Conservation (phyloP, 2,329 filamentous ascomycete species). For the Dactylonectria estremocensis region DNA sequence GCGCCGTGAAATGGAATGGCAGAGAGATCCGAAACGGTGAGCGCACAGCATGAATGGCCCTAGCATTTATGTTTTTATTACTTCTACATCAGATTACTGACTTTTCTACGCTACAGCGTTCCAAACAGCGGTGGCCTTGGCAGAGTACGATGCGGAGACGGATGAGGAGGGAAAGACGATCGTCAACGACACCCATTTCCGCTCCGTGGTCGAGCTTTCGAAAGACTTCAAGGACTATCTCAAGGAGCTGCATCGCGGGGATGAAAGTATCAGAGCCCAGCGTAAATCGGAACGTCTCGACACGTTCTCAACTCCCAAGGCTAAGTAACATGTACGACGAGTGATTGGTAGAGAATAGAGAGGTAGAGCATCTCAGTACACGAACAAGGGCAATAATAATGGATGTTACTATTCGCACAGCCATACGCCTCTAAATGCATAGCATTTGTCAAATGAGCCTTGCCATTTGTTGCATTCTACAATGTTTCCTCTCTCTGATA, state of each 20-base stretch:
- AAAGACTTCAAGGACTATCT: conserved; percentile 49
- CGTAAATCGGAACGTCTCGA: neutral
- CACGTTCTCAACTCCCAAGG: neutral
- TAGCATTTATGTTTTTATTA: too few relatives aligned
- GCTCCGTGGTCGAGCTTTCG: conserved; percentile 48
- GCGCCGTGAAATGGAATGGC: conserved; percentile 43
- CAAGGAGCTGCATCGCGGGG: conserved; percentile 19
- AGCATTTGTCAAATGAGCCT: too few relatives aligned
- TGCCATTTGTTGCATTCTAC: too few relatives aligned
- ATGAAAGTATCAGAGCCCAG: conserved; percentile 27
- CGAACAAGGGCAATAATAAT: too few relatives aligned
- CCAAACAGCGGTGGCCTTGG: conserved; percentile 52
- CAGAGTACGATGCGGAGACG: conserved; percentile 43
- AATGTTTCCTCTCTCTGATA: too few relatives aligned
- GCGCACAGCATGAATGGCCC: too few relatives aligned
- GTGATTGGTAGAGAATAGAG: too few relatives aligned
- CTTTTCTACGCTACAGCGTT: conserved; percentile 37
- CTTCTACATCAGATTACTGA: neutral
- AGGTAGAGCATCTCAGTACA: neutral
- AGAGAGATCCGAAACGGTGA: conserved; percentile 48
- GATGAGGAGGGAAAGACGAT: conserved; percentile 46
- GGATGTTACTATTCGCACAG: too few relatives aligned
- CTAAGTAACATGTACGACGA: neutral
- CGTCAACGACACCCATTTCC: conserved; percentile 47
- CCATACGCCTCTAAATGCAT: too few relatives aligned